Evolutionary conservation across 2,329 filamentous ascomycete genomes (phyloP).

Genomic region (Stagonosporopsis chrysanthemi): DNA sequence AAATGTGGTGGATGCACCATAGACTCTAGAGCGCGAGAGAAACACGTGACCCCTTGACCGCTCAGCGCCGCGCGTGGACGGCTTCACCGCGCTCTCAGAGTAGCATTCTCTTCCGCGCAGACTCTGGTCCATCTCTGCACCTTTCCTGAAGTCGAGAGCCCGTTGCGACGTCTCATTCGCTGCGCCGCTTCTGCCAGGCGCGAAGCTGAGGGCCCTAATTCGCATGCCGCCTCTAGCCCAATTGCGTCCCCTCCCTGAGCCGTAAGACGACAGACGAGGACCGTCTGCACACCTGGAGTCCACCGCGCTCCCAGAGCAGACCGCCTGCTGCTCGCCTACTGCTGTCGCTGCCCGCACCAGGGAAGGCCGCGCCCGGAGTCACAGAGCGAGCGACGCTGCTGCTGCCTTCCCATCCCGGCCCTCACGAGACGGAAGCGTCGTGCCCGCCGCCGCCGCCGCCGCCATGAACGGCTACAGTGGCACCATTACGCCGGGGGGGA

Average conservation of each 20-base stretch:
- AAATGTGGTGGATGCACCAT: conserved; percentile 19
- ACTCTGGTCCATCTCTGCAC: conserved; percentile 19
- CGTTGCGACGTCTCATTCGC: conserved; percentile 39
- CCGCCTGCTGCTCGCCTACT: conserved; percentile 25
- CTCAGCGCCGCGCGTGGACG: conserved; percentile 24
- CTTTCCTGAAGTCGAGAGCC: conserved; percentile 21
- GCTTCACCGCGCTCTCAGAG: conserved; percentile 28
- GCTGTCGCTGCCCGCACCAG: conserved; percentile 24
- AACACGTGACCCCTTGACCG: conserved; percentile 27
- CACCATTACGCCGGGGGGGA: conserved; percentile 60
- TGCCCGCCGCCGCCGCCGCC: conserved; percentile 21
- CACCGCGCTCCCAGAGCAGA: conserved; percentile 25
- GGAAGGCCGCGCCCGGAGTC: conserved; percentile 22
- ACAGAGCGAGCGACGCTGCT: conserved; percentile 6
- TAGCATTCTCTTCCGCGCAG: conserved; percentile 29
- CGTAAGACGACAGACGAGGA: conserved; percentile 36
- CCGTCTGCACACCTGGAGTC: conserved; percentile 28
- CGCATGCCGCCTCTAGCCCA: conserved; percentile 46
- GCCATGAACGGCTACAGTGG: conserved; percentile 61
- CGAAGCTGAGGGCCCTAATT: conserved; percentile 46
- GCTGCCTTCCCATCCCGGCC: conserved; percentile 17
- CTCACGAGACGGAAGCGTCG: conserved; percentile 15
- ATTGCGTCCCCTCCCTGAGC: conserved; percentile 42
- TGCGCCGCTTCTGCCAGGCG: conserved; percentile 34
- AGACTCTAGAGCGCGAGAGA: background rate